These are phyloP conservation scores for Hemileccinum impolitum DNA, from an alignment of 768 basidiomycete genomes.

Conservation along the genomic window DNA sequence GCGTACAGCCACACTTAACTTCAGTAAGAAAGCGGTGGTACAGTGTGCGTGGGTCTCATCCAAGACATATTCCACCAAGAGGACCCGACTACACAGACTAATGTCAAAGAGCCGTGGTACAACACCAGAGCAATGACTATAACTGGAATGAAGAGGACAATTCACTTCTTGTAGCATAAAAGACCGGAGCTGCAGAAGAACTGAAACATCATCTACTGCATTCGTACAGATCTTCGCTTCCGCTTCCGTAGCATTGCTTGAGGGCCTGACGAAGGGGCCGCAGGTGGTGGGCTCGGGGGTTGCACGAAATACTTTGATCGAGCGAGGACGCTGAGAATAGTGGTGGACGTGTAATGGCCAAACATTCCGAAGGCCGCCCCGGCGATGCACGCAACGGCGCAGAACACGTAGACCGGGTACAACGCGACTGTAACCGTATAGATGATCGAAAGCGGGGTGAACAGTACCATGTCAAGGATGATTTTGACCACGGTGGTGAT, in stretches of 20 bases:
- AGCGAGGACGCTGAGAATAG: constrained; percentile 10
- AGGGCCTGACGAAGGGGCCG: background rate
- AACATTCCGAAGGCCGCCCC: constrained; percentile 44
- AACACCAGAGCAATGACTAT: background rate
- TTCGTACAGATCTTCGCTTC: constrained; percentile 20
- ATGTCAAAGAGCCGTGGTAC: background rate
- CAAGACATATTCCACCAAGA: background rate
- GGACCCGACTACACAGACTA: background rate
- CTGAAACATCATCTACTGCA: constrained; percentile 14
- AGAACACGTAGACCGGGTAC: constrained; percentile 56
- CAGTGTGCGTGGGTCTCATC: too few relatives aligned
- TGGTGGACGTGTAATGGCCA: constrained; percentile 27
- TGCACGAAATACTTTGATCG: constrained; percentile 12
- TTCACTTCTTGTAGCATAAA: background rate
- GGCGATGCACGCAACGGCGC: constrained; percentile 52
- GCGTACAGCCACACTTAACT: too few relatives aligned
- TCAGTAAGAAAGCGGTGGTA: too few relatives aligned
- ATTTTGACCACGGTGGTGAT: constrained; percentile 41
- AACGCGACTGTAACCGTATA: constrained; percentile 40
- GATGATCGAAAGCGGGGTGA: constrained; percentile 42
- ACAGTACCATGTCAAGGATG: constrained; percentile 39
- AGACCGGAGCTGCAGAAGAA: background rate
- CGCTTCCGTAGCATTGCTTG: constrained; percentile 20
- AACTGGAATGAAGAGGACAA: background rate
- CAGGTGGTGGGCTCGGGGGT: background rate